phyloP scores from a whole-genome alignment of 805 yeast species.

The Scheffersomyces coipomensis region DNA sequence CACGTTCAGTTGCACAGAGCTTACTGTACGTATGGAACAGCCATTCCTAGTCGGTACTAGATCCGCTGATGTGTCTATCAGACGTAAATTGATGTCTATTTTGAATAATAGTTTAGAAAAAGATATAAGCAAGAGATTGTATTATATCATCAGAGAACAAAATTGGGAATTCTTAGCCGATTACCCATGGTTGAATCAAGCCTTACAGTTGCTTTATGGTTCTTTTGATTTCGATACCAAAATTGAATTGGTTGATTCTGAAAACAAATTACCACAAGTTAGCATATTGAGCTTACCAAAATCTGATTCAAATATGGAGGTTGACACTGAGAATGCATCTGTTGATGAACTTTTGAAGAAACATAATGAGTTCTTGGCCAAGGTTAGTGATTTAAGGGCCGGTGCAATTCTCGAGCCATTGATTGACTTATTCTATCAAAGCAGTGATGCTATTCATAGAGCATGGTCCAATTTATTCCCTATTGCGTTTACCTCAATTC shows the following conservation, averaged over 20 bases:
- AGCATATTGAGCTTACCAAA: slow-evolving; percentile 36
- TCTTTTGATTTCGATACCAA: slow-evolving; percentile 56
- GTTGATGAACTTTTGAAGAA: slow-evolving; percentile 19
- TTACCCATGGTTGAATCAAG: slow-evolving; percentile 93
- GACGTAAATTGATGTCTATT: slow-evolving; percentile 77
- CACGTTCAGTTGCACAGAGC: slow-evolving; percentile 74
- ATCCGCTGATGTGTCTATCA: slow-evolving; percentile 67
- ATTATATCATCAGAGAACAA: slow-evolving; percentile 89
- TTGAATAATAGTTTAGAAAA: slow-evolving; percentile 75
- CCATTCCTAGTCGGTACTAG: slow-evolving; percentile 94
- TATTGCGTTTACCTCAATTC: slow-evolving; percentile 68
- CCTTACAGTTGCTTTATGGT: slow-evolving; percentile 80
- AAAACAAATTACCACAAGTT: slow-evolving; percentile 55
- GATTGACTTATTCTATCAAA: slow-evolving; percentile 77
- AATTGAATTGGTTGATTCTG: slow-evolving; percentile 45
- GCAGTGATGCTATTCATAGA: slow-evolving; percentile 72
- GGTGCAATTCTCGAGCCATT: slow-evolving; percentile 68
- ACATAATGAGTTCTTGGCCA: slow-evolving; percentile 30
- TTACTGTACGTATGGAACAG: slow-evolving; percentile 93
- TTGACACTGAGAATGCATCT: slow-evolving; percentile 20
- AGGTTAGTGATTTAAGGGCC: slow-evolving; percentile 41
- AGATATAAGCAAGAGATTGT: slow-evolving; percentile 73
- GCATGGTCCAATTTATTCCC: slow-evolving; percentile 89
- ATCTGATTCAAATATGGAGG: slow-evolving; percentile 23
- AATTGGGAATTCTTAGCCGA: slow-evolving; percentile 96